Percentiles rank a stretch among this genome's conserved stretches.
phyloP scores from a whole-genome alignment of 345 rosid genomes.

The Brassica nigra region DNA sequence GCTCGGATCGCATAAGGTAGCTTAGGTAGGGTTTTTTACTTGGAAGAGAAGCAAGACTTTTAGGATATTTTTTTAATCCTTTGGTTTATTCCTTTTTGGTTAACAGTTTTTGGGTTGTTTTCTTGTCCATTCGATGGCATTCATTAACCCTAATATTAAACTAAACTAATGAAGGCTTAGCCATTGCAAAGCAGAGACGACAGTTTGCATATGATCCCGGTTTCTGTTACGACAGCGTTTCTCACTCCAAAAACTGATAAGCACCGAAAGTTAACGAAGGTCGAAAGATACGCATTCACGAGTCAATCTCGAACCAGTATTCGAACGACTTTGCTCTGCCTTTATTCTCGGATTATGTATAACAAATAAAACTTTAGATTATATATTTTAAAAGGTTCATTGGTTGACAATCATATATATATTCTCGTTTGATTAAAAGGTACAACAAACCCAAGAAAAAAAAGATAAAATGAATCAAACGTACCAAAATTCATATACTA shows the following conservation, averaged over 20 bases:
- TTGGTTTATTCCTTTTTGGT: neutral
- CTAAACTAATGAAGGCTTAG: neutral
- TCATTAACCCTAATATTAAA: neutral
- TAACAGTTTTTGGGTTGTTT: neutral
- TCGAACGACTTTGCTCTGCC: neutral
- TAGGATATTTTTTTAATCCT: neutral
- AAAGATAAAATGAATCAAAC: neutral
- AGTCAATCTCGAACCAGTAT: neutral
- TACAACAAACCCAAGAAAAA: neutral
- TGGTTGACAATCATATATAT: neutral
- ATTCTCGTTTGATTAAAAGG: neutral
- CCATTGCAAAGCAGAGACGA: neutral
- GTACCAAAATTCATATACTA: neutral
- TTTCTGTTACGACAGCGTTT: neutral
- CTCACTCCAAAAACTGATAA: neutral
- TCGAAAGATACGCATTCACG: neutral
- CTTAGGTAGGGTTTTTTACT: neutral
- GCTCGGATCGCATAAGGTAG: neutral
- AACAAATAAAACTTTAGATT: neutral
- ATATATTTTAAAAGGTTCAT: neutral
- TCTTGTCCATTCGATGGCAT: neutral
- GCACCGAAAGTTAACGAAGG: neutral
- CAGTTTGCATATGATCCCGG: neutral
- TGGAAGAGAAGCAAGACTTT: neutral
- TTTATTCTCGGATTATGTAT: neutral